Conservation (phyloP, 78 protist genomes). For the Monosiga brevicollis region DNA sequence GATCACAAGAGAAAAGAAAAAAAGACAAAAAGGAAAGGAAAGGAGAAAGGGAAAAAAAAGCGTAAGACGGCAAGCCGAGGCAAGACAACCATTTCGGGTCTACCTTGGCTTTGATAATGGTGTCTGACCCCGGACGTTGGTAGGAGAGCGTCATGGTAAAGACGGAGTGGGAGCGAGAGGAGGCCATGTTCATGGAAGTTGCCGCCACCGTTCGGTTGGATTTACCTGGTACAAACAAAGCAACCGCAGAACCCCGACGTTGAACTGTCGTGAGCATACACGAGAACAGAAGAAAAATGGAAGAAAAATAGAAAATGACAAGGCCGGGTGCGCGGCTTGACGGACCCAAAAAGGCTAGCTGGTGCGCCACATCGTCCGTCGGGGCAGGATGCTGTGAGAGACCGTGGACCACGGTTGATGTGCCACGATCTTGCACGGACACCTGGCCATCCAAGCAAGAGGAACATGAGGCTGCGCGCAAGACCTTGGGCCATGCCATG, state of each 20-base stretch:
- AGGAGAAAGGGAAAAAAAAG: too few species aligned
- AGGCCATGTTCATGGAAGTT: slow-evolving; percentile 31
- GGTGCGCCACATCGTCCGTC: not conserved
- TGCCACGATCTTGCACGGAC: slow-evolving; percentile 10
- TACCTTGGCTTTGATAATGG: not conserved
- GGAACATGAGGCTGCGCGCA: not conserved
- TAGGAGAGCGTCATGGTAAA: not conserved
- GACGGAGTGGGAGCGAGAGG: slow-evolving; percentile 17
- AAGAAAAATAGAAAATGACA: too few species aligned
- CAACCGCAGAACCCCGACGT: too few species aligned
- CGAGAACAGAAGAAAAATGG: too few species aligned
- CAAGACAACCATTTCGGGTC: too few species aligned
- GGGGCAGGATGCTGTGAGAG: not conserved
- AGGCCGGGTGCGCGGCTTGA: too few species aligned
- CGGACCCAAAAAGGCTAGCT: too few species aligned
- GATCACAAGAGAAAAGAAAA: too few species aligned
- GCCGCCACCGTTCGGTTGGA: slow-evolving; percentile 1
- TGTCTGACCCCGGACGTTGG: not conserved
- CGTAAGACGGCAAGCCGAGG: too few species aligned
- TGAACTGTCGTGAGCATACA: too few species aligned
- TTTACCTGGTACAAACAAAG: not conserved
- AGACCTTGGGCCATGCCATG: not conserved
- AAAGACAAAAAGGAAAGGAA: too few species aligned
- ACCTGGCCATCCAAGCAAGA: not conserved
- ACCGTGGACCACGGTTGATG: not conserved